phyloP scores from a whole-genome alignment of 345 rosid genomes.

The Populus tremula region DNA sequence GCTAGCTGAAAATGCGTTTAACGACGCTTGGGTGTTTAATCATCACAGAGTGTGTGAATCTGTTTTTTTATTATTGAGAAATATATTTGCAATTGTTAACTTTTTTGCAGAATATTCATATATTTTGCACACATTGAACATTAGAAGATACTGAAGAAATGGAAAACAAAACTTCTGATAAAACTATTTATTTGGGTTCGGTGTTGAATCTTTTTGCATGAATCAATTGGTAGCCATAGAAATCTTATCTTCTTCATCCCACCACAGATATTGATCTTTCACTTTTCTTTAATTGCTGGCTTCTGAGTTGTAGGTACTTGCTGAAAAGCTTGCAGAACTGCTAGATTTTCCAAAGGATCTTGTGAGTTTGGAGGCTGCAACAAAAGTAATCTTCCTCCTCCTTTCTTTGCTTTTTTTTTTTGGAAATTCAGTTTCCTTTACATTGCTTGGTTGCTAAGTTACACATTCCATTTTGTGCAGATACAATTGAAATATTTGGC shows the following conservation, averaged over 20 bases:
- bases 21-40: background rate
- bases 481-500: constrained; percentile 35
- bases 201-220: background rate
- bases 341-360: constrained; percentile 31
- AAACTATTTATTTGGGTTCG: background rate
- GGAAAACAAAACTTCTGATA: background rate
- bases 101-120: background rate
- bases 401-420: background rate
- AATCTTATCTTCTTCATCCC: background rate
- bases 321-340: constrained; percentile 30
- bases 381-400: constrained; percentile 17
- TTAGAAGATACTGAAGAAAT: background rate
- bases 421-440: background rate
- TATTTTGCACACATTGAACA: background rate
- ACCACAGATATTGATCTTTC: background rate
- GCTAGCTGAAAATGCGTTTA: background rate
- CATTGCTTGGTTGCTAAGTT: background rate
- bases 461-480: constrained; percentile 2
- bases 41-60: background rate
- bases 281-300: background rate
- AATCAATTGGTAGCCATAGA: background rate
- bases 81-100: background rate
- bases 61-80: background rate
- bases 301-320: constrained; percentile 20
- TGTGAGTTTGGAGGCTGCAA: constrained; percentile 29